phyloP scores from a whole-genome alignment of 805 yeast genomes.

The Kregervanrija pseudodelftensis region DNA sequence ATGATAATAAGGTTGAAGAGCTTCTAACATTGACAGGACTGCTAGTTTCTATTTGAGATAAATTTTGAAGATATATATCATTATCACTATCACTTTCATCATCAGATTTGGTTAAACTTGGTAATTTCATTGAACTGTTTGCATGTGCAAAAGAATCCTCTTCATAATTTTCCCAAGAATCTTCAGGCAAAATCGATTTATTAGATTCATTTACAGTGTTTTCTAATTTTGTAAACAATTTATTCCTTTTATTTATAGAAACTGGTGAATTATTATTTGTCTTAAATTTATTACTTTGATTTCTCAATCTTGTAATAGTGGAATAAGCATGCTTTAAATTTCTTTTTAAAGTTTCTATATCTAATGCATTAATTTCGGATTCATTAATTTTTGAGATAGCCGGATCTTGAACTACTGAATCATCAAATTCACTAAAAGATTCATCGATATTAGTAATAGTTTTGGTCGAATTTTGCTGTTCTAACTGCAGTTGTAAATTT shows the following conservation, averaged over 20 bases:
- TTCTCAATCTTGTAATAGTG: slow-evolving; percentile 53
- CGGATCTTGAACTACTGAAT: slow-evolving; percentile 26
- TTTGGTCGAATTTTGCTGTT: slow-evolving; percentile 9
- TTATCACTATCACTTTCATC: not conserved
- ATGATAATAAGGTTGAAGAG: not conserved
- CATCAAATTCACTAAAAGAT: slow-evolving; percentile 29
- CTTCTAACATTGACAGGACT: slow-evolving; percentile 4
- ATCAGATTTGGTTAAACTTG: not conserved
- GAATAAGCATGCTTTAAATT: slow-evolving; percentile 60
- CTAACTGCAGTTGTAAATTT: slow-evolving; percentile 14
- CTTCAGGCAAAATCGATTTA: not conserved
- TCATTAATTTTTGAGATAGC: slow-evolving; percentile 28
- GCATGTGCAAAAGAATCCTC: slow-evolving; percentile 9
- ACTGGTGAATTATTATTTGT: slow-evolving; percentile 2
- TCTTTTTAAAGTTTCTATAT: slow-evolving; percentile 58
- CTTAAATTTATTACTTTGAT: slow-evolving; percentile 3
- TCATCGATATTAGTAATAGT: slow-evolving; percentile 16
- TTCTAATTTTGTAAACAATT: not conserved
- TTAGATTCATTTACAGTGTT: slow-evolving; percentile 1
- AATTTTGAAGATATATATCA: slow-evolving; percentile 1
- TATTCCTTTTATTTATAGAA: slow-evolving; percentile 1
- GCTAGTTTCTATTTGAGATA: slow-evolving; percentile 2
- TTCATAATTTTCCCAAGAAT: slow-evolving; percentile 11
- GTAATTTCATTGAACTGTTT: not conserved
- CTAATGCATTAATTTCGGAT: slow-evolving; percentile 38